Evolutionary conservation across 768 basidiomycete species (phyloP), one percentile per base, ranked within the genome.

Genomic region (Sarcomyxa edulis): DNA sequence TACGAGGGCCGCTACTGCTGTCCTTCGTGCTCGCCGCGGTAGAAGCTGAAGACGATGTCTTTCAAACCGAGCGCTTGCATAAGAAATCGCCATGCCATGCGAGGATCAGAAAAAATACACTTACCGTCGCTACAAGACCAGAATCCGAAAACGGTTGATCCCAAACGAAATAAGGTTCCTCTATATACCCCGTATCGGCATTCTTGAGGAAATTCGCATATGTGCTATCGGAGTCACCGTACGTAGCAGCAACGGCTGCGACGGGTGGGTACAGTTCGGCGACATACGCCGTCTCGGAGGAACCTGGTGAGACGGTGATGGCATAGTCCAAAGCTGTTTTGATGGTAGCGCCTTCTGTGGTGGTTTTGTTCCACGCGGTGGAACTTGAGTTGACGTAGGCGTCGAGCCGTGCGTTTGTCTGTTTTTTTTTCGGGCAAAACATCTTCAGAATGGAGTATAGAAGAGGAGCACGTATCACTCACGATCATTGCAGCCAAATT

Each of bases 401-500:
- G 12, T 62, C 72, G 25, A 84, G 52, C 25, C 72, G 69, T 3
- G 77, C 80, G 44, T 74, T 77, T 5, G 76, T 76, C 77, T 81
- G 36, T n/a, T n/a, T n/a, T n/a, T n/a, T n/a, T n/a, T n/a, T n/a
- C n/a, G 3, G 30, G 31, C 15, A n/a, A 24, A 21, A 7, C 24
- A 34, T 33, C 27, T 18, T 28, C 25, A 7, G 6, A n/a, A 35
- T 29, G 19, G 28, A 20, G 28, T 20, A 20, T 27, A 14, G 18
- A 25, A 14, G 40, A 23, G 23, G 16, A 28, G 35, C 28, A 7
- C 26, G n/a, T 6, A 32, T n/a, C 7, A 53, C 72, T 52, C 44
- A 81, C 78, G 34, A 81, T 75, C 73, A 83, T 77, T 6, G 78
- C 81, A 2, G 73, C 76, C 11, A 83, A 64, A 45, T 85, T 85